Evolutionary conservation across 2,329 filamentous ascomycete species (phyloP).

Genomic region (Xylariaceae sp.): DNA sequence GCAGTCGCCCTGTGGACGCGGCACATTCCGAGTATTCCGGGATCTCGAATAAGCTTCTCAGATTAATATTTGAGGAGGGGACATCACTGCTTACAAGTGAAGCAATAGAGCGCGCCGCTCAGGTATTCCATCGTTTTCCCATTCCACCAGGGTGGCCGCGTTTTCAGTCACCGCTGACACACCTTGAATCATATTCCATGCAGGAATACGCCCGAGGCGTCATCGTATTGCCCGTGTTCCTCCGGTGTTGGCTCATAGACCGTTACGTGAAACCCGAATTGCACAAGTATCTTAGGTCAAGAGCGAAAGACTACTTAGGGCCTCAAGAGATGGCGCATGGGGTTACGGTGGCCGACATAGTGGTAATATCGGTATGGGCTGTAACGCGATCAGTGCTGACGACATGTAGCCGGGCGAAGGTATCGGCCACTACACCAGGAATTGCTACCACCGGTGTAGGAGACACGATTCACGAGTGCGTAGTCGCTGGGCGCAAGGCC

Average conservation of each 20-base stretch:
- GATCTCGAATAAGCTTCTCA: not conserved
- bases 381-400: too few species aligned
- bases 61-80: not conserved
- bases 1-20: not conserved
- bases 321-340: not conserved
- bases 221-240: not conserved
- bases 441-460: too few species aligned
- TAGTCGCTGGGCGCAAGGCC: too few species aligned
- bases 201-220: not conserved
- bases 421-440: too few species aligned
- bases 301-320: too few species aligned
- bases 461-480: too few species aligned
- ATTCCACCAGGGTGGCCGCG: not conserved
- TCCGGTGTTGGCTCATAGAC: not conserved
- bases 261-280: not conserved
- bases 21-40: not conserved
- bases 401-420: too few species aligned
- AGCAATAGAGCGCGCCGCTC: not conserved
- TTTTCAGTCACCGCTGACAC: not conserved
- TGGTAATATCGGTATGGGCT: too few species aligned
- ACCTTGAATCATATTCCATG: not conserved
- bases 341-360: too few species aligned
- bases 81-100: not conserved
- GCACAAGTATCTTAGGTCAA: not conserved
- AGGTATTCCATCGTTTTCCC: not conserved